Evolutionary conservation across 176 grass and related monocot genomes (phyloP).

Genomic region (Aegilops umbellulata): DNA sequence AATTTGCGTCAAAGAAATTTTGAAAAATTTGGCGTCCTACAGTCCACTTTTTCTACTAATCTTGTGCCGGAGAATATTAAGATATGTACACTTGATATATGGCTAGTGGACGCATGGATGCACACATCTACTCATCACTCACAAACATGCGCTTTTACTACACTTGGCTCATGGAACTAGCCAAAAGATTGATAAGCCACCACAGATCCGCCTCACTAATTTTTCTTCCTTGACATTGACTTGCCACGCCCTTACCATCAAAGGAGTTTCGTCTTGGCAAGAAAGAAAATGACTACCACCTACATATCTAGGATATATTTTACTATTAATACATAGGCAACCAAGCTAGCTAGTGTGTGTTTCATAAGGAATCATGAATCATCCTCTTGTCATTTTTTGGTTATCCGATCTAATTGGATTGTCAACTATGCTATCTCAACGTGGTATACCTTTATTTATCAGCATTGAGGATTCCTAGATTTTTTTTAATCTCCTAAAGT

Average conservation of each 20-base stretch:
- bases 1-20: background rate
- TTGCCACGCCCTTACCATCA: background rate
- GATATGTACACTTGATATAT: background rate
- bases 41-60: background rate
- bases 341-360: background rate
- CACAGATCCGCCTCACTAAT: background rate
- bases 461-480: background rate
- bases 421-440: slow-evolving; percentile 11
- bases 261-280: background rate
- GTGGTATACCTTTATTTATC: background rate
- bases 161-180: background rate
- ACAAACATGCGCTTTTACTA: background rate
- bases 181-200: background rate
- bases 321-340: background rate
- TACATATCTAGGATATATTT: background rate
- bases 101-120: background rate
- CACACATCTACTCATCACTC: background rate
- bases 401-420: background rate
- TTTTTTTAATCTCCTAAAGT: background rate
- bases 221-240: background rate
- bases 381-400: background rate
- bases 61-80: background rate
- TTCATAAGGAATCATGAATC: background rate
- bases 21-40: background rate
- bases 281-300: background rate